Base-by-base conservation (phyloP, 2,329 filamentous ascomycete species). In the Penicillium sclerotiorum region DNA sequence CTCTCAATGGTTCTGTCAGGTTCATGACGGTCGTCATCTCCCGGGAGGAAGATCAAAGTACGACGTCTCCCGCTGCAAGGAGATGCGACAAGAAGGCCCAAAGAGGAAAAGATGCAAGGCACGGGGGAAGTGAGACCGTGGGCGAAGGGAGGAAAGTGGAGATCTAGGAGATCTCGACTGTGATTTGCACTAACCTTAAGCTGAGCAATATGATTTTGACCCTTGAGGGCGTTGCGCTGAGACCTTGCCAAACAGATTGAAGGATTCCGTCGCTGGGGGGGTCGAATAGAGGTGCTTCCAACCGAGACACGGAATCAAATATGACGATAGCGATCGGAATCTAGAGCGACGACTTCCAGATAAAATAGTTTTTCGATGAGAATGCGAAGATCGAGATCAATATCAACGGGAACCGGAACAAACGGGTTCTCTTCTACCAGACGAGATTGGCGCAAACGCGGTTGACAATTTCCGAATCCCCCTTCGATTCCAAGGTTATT, bases 61-160 rank as follows among this genome's bases (percentile, higher is more conserved):
- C 61, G 60, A 66, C 57, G 51, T 63, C 41, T n/a, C 17, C 51
- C 44, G 38, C 62, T 63, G 67, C 66, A 69, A 69, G 67, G 67
- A 65, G 64, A 60, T 58, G 52, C 45, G 50, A 60, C 56, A 56
- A 50, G 52, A 47, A 50, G n/a, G 5, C 53, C 52, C 35, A 56
- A 64, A 67, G 45, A 62, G 60, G 56, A 58, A 55, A 52, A 35
- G 55, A 69, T 69, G 67, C 67, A 70, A 70, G 67, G 67, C 66
- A 69, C 64, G 55, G 56, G 56, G 59, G 49, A 30, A 46, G 47
- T 59, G 58, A 62, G 59, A 59, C 56, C 58, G 60, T 60, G 60
- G 58, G 56, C 59, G 43, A 58, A 57, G 56, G 63, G 33, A 61
- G 57, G 51, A 56, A 57, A 47, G 53, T 57, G 53, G 51, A 50